Percentiles rank a stretch among this genome's conserved stretches.
Evolutionary conservation across 768 basidiomycete species (phyloP).

Genomic region (Kwoniella mangroviensis): DNA sequence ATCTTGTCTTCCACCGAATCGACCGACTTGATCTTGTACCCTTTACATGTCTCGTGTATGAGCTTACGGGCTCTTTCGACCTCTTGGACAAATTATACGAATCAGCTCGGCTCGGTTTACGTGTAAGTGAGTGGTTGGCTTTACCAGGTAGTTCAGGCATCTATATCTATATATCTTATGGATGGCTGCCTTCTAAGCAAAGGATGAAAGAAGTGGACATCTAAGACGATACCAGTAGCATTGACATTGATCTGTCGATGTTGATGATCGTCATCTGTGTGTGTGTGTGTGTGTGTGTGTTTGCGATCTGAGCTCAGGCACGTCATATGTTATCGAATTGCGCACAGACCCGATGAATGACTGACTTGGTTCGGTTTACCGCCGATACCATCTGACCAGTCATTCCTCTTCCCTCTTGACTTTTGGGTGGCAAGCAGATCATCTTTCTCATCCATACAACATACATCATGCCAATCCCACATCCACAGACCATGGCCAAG

Average conservation of each 20-base stretch:
- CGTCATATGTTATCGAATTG: too few relatives aligned
- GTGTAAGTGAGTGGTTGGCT: background rate
- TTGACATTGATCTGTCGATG: too few relatives aligned
- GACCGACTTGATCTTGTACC: constrained; percentile 65
- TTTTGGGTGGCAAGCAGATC: background rate
- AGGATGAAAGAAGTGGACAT: too few relatives aligned
- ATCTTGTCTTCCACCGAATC: constrained; percentile 68
- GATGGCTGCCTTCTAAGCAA: background rate
- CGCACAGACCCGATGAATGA: too few relatives aligned
- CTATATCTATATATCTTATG: background rate
- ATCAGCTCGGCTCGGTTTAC: constrained; percentile 6
- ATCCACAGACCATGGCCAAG: constrained; percentile 6
- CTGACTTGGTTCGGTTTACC: too few relatives aligned
- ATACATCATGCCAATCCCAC: background rate
- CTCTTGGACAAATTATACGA: constrained; percentile 59
- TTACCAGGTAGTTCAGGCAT: constrained; percentile 70
- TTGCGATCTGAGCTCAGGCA: too few relatives aligned
- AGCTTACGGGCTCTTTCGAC: constrained; percentile 71
- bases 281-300: too few relatives aligned
- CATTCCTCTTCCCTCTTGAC: too few relatives aligned
- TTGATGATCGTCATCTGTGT: too few relatives aligned
- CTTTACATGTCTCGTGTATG: constrained; percentile 63
- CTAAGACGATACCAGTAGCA: too few relatives aligned
- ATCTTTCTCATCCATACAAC: background rate
- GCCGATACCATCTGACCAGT: too few relatives aligned